Conservation (phyloP, 495 filamentous ascomycete genomes). For the Cercophora newfieldiana region DNA sequence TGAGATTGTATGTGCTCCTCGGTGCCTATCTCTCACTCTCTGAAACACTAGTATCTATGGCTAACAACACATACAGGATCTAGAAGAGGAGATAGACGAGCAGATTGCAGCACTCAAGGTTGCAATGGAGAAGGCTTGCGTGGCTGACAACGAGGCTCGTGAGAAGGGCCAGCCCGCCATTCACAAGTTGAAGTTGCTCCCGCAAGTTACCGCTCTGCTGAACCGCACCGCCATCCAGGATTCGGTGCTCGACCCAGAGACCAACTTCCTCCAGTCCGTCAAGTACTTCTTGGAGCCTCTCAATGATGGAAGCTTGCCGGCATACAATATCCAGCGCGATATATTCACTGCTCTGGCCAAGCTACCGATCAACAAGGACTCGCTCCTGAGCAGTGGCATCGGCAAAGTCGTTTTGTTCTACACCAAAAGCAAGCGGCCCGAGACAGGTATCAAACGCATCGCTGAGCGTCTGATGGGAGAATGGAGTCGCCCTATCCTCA, state of each 20-base stretch:
- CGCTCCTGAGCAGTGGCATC: conserved; percentile 84
- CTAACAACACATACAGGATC: conserved; percentile 59
- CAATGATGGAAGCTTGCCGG: conserved; percentile 86
- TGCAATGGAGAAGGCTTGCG: conserved; percentile 89
- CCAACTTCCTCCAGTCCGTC: conserved; percentile 90
- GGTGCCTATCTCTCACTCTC: background rate
- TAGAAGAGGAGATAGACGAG: conserved; percentile 84
- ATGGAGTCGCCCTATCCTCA: conserved; percentile 95
- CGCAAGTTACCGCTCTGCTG: conserved; percentile 83
- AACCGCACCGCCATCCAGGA: conserved; percentile 84
- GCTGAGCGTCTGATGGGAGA: conserved; percentile 88
- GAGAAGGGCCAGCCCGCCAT: conserved; percentile 75
- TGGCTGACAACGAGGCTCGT: conserved; percentile 79
- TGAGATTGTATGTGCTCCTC: conserved; percentile 71
- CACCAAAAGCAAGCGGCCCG: conserved; percentile 86
- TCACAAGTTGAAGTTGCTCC: conserved; percentile 92
- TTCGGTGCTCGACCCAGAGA: conserved; percentile 85
- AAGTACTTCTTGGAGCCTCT: conserved; percentile 97
- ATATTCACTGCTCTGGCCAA: conserved; percentile 77
- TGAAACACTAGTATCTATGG: background rate
- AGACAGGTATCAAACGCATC: conserved; percentile 84
- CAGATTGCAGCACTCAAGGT: conserved; percentile 85
- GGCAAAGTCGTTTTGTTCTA: conserved; percentile 97
- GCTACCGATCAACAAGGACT: conserved; percentile 86
- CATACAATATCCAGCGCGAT: conserved; percentile 95